Conservation (phyloP, 2,329 filamentous ascomycete species). For the Pseudogymnoascus sp. region DNA sequence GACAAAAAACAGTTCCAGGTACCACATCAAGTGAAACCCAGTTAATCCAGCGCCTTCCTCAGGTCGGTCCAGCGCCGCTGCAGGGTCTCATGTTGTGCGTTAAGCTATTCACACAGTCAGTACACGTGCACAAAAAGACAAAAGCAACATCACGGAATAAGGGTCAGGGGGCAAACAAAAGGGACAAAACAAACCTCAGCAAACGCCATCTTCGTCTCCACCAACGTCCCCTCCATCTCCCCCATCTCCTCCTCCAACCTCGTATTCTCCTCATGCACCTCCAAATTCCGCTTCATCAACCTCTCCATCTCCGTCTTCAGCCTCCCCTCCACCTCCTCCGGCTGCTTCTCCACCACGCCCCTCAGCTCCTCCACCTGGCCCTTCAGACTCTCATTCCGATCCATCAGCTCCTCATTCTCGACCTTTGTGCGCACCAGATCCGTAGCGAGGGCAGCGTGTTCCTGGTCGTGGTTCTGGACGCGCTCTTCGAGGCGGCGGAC, state of each 20-base stretch:
- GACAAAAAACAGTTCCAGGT: neutral
- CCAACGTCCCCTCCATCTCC: conserved; percentile 87
- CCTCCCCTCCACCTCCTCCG: conserved; percentile 74
- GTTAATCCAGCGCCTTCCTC: conserved; percentile 42
- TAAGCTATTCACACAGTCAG: conserved; percentile 47
- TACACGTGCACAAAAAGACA: conserved; percentile 11
- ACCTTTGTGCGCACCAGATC: conserved; percentile 90
- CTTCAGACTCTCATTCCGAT: conserved; percentile 82
- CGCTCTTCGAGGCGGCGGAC: conserved; percentile 83
- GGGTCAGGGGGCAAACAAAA: neutral
- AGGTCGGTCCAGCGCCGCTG: conserved; percentile 73
- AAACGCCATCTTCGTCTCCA: conserved; percentile 89
- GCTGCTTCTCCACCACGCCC: conserved; percentile 81
- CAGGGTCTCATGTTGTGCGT: conserved; percentile 62
- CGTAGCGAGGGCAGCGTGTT: conserved; percentile 85
- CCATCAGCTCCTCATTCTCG: conserved; percentile 80
- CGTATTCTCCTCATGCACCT: conserved; percentile 90
- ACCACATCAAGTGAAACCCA: neutral
- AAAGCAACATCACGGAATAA: conserved; percentile 9
- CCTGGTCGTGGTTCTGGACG: conserved; percentile 77
- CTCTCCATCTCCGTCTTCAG: conserved; percentile 82
- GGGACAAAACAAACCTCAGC: conserved; percentile 66
- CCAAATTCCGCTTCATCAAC: conserved; percentile 84
- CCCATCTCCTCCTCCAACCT: conserved; percentile 80
- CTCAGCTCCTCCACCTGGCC: conserved; percentile 80